Base-by-base conservation (phyloP, 2,329 filamentous ascomycete species). In the Cercospora berteroae region DNA sequence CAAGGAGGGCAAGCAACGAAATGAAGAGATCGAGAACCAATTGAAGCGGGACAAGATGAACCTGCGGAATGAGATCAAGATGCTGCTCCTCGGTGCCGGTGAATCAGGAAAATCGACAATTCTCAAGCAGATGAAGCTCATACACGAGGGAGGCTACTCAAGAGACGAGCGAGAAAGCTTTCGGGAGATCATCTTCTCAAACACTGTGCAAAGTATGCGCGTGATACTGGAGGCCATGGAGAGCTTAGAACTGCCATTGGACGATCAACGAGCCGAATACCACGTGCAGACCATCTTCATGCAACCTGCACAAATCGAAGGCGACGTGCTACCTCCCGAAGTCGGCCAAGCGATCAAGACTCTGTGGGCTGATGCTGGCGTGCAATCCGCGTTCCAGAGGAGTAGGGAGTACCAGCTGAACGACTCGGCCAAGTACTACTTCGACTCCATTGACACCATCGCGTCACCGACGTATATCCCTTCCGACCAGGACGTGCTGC, bases 1-100 rank as follows among this genome's bases (percentile, higher is more conserved):
- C 85, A 97, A 97, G 90, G 95, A 98, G 93, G 94, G 95, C 84
- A 98, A 97, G 92, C 92, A 93, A 86, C 90, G 95, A 77, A 98
- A 99, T 81, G 95, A 99, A 87, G 94, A 98, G 89, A 99, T 99
- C 79, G 95, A 99, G 84, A 98, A 97, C 82, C 94, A 98, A 86
- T 86, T 98, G 80, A 98, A 97, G 88, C 88, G 93, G 81, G 95
- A 99, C 80, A 96, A 96, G 84, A 92, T 98, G 92, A 91, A 96
- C 86, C 94, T 97, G 85, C 90, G 94, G 77, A 99, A 99, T 77
- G 95, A 99, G 84, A 99, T 99, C 86, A 99, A 99, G 88, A 98
- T 99, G 95, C 86, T 99, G 77, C 88, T 99, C 77, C 90, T 99
- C 77, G 95, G 95, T 86, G 95, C 95, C 83, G 94, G 95, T 90